phyloP scores from a whole-genome alignment of 441 rosid species.

The Gossypium davidsonii region DNA sequence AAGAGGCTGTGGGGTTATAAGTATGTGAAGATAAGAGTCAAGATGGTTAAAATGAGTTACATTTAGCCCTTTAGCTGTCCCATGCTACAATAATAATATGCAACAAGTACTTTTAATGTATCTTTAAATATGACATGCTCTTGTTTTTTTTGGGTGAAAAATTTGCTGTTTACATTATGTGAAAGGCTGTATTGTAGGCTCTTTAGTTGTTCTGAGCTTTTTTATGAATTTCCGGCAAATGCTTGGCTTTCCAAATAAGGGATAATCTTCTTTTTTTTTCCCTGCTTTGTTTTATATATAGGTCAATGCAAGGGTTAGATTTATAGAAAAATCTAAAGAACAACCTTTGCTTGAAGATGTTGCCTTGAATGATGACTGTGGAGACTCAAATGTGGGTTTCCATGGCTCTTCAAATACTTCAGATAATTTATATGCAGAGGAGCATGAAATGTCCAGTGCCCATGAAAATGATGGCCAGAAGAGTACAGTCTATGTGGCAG shows the following conservation, averaged over 20 bases:
- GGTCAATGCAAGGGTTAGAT: slow-evolving; percentile 61
- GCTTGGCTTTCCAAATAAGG: not conserved
- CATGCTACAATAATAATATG: slow-evolving; percentile 3
- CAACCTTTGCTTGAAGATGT: slow-evolving; percentile 39
- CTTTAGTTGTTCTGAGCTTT: not conserved
- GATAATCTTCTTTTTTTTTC: not conserved
- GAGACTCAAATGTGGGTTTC: slow-evolving; percentile 64
- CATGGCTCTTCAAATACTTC: slow-evolving; percentile 94
- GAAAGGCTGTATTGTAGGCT: not conserved
- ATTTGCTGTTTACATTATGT: not conserved
- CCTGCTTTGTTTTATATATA: slow-evolving; percentile 25
- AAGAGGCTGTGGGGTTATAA: no score
- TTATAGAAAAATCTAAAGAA: slow-evolving; percentile 52
- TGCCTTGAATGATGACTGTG: slow-evolving; percentile 47
- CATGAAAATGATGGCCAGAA: slow-evolving; percentile 78
- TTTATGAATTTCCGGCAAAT: not conserved
- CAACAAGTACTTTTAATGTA: not conserved
- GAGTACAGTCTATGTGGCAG: slow-evolving; percentile 64
- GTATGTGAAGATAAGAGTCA: not conserved
- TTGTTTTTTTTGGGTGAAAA: not conserved
- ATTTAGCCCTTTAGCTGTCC: not conserved
- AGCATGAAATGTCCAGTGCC: slow-evolving; percentile 69
- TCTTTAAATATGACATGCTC: not conserved
- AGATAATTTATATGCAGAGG: slow-evolving; percentile 75
- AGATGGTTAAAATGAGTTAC: not conserved